Base-by-base conservation (phyloP, 371 early-diverging fungal species). In the Mucor lusitanicus region DNA sequence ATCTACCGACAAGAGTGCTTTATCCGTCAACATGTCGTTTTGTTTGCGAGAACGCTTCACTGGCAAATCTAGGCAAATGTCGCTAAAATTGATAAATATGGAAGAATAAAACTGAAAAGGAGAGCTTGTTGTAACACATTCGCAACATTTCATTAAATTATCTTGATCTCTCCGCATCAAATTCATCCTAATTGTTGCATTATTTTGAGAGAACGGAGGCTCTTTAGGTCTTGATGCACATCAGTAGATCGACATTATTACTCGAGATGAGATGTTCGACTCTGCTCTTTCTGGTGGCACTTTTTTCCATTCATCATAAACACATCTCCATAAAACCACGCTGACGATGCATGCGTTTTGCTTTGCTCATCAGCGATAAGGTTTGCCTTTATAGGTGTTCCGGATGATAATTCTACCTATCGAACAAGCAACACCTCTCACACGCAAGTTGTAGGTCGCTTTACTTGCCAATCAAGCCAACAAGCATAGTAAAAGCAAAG, bases 341-440 rank as follows among this genome's bases (percentile, higher is more conserved):
- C n/a, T 21, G 46, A 0, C 21, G 19, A 17, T 46, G 11, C 46
- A 21, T 21, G 46, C 46, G 2, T 30, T 30, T 21, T n/a, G n/a
- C n/a, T 2, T 21, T 21, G 21, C 11, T 40, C 13, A 53, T 13
- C 13, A 53, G 13, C 13, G 53, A 53, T 53, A 53, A 53, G 53
- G 53, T 53, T 53, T 53, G 5, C 27, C 15, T 27, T 25, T 53
- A 11, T 13, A 17, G 59, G 59, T 37, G 11, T 4, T 40, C 58
- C 64, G 64, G 64, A 42, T 64, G 46, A 44, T 32, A 57, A 64
- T 64, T 64, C 46, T 64, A 56, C 64, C 64, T 64, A 64, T 64
- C 64, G 58, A 27, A 42, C 8, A 15, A 19, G 3, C 39, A 55
- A 30, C 15, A 37, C 25, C 33, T 53, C 37, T 2, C 3, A 3